Conservation (phyloP, 805 yeast species). For the Sugiyamaella floridensis region DNA sequence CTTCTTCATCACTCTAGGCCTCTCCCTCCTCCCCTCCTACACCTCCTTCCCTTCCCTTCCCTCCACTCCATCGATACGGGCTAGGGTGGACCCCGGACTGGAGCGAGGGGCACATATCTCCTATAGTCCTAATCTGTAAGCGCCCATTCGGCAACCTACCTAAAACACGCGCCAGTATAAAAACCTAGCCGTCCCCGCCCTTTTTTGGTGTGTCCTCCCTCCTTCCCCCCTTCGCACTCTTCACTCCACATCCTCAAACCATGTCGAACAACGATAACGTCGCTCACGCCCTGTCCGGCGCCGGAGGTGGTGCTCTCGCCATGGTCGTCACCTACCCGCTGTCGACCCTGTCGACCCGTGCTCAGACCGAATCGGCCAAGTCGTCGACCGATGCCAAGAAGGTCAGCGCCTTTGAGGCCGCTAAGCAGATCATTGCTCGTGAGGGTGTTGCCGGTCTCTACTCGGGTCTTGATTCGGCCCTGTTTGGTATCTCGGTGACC, state of each 20-base stretch:
- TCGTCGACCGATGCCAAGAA: constrained; percentile 22
- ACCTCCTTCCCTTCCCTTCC: too few relatives aligned
- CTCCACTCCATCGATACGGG: too few relatives aligned
- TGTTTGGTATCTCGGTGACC: constrained; percentile 77
- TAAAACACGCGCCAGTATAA: neutral
- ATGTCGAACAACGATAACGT: constrained; percentile 35
- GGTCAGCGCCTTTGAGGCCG: constrained; percentile 32
- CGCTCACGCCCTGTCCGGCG: constrained; percentile 92
- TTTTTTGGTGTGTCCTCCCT: constrained; percentile 13
- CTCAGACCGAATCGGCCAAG: constrained; percentile 56
- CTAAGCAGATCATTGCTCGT: constrained; percentile 42
- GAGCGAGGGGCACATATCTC: neutral
- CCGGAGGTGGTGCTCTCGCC: constrained; percentile 85
- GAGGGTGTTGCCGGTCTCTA: constrained; percentile 68
- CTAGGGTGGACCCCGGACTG: neutral
- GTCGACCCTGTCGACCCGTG: constrained; percentile 78
- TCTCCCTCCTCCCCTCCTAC: too few relatives aligned
- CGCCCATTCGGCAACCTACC: neutral
- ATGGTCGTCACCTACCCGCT: constrained; percentile 86
- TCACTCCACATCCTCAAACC: constrained; percentile 1
- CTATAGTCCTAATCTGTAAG: neutral
- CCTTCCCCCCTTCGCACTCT: neutral
- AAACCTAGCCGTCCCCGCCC: constrained; percentile 19
- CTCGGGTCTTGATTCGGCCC: constrained; percentile 81
- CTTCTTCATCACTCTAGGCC: too few relatives aligned